Evolutionary conservation across 129 eudicot genomes (phyloP), one percentile per base, ranked within the genome.

Genomic region (Kitagawia praeruptora): DNA sequence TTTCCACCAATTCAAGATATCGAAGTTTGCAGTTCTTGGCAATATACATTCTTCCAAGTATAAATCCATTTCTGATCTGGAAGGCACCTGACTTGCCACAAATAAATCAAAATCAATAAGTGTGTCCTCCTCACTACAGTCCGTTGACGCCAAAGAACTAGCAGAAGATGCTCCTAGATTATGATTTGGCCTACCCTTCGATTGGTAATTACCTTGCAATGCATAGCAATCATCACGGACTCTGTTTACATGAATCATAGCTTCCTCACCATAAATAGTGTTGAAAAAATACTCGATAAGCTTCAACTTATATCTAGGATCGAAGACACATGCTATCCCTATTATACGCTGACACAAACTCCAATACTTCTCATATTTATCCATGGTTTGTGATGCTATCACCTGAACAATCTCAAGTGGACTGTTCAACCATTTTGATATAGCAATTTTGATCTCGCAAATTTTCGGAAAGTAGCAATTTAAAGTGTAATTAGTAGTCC

Each of bases 291-390:
- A 82, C 70, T 82, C 78, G 4, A 70, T 54, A 16, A 66, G 79
- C 15, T 77, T 51, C 61, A 69, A 25, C 69, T 81, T 81, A 48
- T 74, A 73, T 40, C 84, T 81, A n/a, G 84, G 80, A 76, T 81
- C 84, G n/a, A 82, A 76, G 21, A 82, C 76, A 14, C 77, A 58
- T 7, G 73, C 81, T 19, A 76, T 46, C 23, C 72, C 76, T 56
- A 75, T 75, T 5, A 75, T 75, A 46, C 37, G 77, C 77, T 47
- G 44, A 67, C 46, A 49, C 27, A 18, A 13, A 9, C 46, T 21
- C 85, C 85, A 78, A 78, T 82, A 82, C 75, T 78, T 61, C 18
- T 82, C 75, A 82, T 70, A 82, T 18, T 78, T 82, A 2, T 69
- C 56, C 31, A 47, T 21, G 54, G 53, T 82, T 37, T 42, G 27